A percentile compares a stretch with the other conserved stretches of the same genome.
phyloP scores from a whole-genome alignment of 371 early-diverging fungal genomes.

The Choanephora cucurbitarum region DNA sequence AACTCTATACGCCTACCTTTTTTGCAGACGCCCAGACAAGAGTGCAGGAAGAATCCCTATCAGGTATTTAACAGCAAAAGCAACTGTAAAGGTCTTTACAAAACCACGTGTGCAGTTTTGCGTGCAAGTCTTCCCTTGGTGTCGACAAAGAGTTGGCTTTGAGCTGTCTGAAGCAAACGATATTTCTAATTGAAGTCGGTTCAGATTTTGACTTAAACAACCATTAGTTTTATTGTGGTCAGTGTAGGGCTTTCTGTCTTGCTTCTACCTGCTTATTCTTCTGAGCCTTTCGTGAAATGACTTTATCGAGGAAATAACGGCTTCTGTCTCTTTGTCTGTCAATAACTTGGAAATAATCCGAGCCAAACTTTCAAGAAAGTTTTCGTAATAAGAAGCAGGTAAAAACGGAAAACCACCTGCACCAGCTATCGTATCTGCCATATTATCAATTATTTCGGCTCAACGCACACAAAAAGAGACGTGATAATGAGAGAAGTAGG shows the following conservation, averaged over 20 bases:
- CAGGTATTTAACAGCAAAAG: constrained; percentile 74
- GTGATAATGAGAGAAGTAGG: too few species aligned
- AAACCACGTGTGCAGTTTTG: constrained; percentile 77
- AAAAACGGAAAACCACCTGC: constrained; percentile 21
- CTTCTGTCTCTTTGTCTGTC: constrained; percentile 82
- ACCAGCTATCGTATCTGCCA: constrained; percentile 6
- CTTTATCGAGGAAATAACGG: constrained; percentile 65
- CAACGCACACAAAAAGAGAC: too few species aligned
- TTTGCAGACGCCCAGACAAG: constrained; percentile 47
- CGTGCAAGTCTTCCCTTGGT: constrained; percentile 74
- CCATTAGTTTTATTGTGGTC: constrained; percentile 5
- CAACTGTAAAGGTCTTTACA: constrained; percentile 71
- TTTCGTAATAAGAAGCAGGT: constrained; percentile 57
- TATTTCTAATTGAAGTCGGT: constrained; percentile 53
- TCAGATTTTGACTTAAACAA: constrained; percentile 61
- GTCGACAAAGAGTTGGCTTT: constrained; percentile 57
- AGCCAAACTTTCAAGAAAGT: constrained; percentile 80
- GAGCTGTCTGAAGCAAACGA: constrained; percentile 27
- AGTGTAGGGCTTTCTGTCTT: too few species aligned
- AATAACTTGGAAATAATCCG: constrained; percentile 73
- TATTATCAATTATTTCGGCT: background rate
- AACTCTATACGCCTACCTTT: constrained; percentile 51
- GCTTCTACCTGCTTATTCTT: constrained; percentile 71
- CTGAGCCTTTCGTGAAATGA: constrained; percentile 71
- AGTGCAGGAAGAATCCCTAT: constrained; percentile 71